Evolutionary conservation across 305 asterid species (phyloP).

Genomic region (Fraxinus paxiana): DNA sequence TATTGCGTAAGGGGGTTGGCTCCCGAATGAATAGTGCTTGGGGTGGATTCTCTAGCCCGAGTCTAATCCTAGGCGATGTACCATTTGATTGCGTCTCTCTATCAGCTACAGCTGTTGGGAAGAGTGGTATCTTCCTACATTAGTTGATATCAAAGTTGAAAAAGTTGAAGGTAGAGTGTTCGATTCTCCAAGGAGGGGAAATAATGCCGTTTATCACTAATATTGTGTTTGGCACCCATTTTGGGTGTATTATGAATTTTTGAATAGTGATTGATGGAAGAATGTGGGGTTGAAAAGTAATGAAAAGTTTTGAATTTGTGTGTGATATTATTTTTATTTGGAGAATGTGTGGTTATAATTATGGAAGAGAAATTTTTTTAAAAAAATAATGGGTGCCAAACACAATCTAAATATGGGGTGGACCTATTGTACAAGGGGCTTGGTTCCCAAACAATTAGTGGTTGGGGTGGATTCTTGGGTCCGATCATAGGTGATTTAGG

Average conservation of each 20-base stretch:
- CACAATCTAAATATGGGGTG: not conserved
- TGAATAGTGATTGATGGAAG: too few relatives aligned
- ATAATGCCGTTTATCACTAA: not conserved
- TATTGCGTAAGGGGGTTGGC: not conserved
- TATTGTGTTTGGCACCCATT: too few relatives aligned
- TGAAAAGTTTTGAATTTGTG: too few relatives aligned
- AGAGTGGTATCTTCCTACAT: not conserved
- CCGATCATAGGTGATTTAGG: not conserved
- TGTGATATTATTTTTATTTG: too few relatives aligned
- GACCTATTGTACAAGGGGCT: not conserved
- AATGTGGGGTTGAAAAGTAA: too few relatives aligned
- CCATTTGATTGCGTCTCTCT: not conserved
- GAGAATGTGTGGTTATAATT: too few relatives aligned
- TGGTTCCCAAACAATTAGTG: not conserved
- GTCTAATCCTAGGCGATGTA: not conserved
- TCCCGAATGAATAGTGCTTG: not conserved
- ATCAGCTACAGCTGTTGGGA: not conserved
- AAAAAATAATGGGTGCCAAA: too few relatives aligned
- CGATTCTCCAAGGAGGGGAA: not conserved
- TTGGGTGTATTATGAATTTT: too few relatives aligned
- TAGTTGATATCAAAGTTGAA: not conserved
- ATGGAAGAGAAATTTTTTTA: too few relatives aligned
- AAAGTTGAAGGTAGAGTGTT: not conserved
- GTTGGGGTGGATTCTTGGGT: not conserved
- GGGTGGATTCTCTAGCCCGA: not conserved